A percentile compares a stretch with the other conserved stretches of the same genome.
Conservation (phyloP, 2,329 filamentous ascomycete species). For the Curvularia eragrostidis region DNA sequence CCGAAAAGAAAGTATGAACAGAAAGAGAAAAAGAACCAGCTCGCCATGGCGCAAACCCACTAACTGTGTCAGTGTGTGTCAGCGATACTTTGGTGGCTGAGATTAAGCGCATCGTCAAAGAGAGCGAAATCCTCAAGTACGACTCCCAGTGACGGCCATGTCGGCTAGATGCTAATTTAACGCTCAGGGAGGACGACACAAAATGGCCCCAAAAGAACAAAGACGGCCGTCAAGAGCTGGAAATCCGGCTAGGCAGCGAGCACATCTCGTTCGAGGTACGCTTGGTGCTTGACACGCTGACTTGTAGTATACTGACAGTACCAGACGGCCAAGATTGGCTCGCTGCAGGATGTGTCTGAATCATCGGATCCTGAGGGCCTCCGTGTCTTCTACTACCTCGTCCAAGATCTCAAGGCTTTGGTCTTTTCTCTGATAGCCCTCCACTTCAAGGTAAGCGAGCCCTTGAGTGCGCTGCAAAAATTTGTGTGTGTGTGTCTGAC, state of each 20-base stretch:
- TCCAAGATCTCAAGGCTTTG: slow-evolving; percentile 94
- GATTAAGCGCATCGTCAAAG: slow-evolving; percentile 96
- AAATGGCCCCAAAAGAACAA: slow-evolving; percentile 99
- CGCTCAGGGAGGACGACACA: slow-evolving; percentile 85
- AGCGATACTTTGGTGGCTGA: slow-evolving; percentile 89
- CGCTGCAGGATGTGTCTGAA: slow-evolving; percentile 93
- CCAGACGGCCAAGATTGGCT: slow-evolving; percentile 97
- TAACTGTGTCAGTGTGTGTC: slow-evolving; percentile 77
- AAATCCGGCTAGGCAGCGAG: slow-evolving; percentile 91
- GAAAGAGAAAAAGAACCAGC: neutral
- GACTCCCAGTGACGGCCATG: slow-evolving; percentile 22
- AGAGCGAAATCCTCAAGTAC: slow-evolving; percentile 97
- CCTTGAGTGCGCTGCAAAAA: no score
- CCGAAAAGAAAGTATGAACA: slow-evolving; percentile 91
- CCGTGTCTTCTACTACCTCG: slow-evolving; percentile 97
- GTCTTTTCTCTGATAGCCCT: slow-evolving; percentile 96
- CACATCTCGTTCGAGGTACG: slow-evolving; percentile 96
- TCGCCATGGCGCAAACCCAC: neutral
- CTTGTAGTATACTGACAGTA: slow-evolving; percentile 26
- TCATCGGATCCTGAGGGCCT: slow-evolving; percentile 95
- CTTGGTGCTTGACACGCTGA: neutral
- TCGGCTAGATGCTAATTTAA: slow-evolving; percentile 34
- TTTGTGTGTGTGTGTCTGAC: slow-evolving; percentile 20
- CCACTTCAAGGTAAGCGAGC: slow-evolving; percentile 80
- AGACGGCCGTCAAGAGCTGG: slow-evolving; percentile 93